Percentiles rank a stretch among this genome's conserved stretches.
Conservation (phyloP, 1,284 basidiomycete genomes). For the Hypsizygus ulmarius region DNA sequence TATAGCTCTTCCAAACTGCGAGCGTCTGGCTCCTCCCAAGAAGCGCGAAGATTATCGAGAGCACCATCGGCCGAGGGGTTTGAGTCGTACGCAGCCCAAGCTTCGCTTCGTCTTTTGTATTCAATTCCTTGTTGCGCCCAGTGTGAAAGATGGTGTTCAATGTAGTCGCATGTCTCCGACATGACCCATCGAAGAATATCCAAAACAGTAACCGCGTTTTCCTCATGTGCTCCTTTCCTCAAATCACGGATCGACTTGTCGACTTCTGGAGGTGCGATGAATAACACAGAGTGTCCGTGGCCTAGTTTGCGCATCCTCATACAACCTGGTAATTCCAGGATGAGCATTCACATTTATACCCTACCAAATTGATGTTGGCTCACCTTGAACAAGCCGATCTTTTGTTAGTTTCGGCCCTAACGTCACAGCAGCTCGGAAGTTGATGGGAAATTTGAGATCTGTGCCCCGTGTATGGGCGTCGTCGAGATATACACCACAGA, state of each 20-base stretch:
- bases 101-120: constrained; percentile 32
- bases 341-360: neutral
- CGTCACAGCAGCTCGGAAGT: constrained; percentile 48
- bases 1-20: constrained; percentile 17
- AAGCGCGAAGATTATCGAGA: constrained; percentile 4
- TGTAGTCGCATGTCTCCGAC: constrained; percentile 42
- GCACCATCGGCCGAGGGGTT: neutral
- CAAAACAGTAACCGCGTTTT: neutral
- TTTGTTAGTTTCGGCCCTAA: constrained; percentile 54
- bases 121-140: constrained; percentile 51
- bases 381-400: constrained; percentile 53
- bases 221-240: neutral
- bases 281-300: constrained; percentile 46
- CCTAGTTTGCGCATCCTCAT: constrained; percentile 54
- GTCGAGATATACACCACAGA: constrained; percentile 53
- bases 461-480: constrained; percentile 60
- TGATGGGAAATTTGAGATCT: constrained; percentile 47
- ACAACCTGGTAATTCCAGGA: constrained; percentile 31
- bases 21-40: constrained; percentile 15
- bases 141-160: constrained; percentile 36
- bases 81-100: constrained; percentile 26
- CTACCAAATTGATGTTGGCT: constrained; percentile 10
- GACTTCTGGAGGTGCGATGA: constrained; percentile 48
- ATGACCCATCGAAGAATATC: constrained; percentile 49
- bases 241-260: constrained; percentile 37